These are phyloP conservation scores for Gastrodia elata DNA, from an alignment of 106 monocot species.

Conservation along the genomic window DNA sequence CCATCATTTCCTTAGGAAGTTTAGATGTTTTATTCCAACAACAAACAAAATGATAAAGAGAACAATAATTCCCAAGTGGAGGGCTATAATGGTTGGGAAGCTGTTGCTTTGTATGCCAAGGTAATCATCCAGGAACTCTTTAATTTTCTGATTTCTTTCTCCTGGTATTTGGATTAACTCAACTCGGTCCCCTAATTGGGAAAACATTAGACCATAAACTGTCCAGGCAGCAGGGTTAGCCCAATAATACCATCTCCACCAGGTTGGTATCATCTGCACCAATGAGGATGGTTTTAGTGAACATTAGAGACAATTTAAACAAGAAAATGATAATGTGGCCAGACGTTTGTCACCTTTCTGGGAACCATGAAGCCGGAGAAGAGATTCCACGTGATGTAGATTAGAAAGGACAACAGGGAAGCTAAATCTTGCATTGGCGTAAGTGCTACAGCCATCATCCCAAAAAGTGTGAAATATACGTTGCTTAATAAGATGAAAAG, in stretches of 20 bases:
- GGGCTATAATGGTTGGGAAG: conserved; percentile 28
- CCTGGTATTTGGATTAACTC: conserved; percentile 38
- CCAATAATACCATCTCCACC: conserved; percentile 92
- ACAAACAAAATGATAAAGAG: conserved; percentile 35
- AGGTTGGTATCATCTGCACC: conserved; percentile 66
- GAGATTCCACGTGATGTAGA: conserved; percentile 61
- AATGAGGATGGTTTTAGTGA: not conserved
- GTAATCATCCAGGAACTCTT: conserved; percentile 41
- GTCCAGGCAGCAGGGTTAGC: conserved; percentile 66
- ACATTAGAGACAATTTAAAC: not conserved
- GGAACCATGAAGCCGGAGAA: conserved; percentile 75
- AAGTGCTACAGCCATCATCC: conserved; percentile 68
- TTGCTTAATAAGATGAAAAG: conserved; percentile 53
- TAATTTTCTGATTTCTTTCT: conserved; percentile 19
- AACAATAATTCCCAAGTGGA: conserved; percentile 39
- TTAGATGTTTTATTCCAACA: conserved; percentile 44
- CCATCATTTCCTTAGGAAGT: conserved; percentile 53
- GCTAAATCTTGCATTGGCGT: conserved; percentile 71
- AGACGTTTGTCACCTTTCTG: conserved; percentile 32
- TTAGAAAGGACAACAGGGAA: conserved; percentile 45
- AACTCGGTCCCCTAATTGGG: conserved; percentile 40
- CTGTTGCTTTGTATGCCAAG: conserved; percentile 36
- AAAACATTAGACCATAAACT: conserved; percentile 52
- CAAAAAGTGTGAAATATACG: conserved; percentile 54
- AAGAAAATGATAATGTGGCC: not conserved